Evolutionary conservation across 2,329 filamentous ascomycete species (phyloP).

Genomic region (Shiraia sp.): DNA sequence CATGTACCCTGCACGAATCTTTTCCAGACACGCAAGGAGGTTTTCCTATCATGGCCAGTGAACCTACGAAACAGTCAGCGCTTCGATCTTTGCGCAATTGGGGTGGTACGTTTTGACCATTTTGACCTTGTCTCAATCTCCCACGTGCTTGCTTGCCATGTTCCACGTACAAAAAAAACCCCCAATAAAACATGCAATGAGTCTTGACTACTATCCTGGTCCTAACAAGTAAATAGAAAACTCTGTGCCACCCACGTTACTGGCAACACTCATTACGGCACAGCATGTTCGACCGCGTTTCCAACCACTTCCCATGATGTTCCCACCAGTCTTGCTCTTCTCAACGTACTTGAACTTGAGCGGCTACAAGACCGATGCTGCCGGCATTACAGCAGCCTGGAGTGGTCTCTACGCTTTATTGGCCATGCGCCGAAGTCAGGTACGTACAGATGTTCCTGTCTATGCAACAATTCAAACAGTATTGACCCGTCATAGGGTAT

Average conservation of each 20-base stretch:
- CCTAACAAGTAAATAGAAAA: constrained; percentile 55
- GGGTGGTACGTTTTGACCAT: constrained; percentile 53
- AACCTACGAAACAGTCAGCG: constrained; percentile 42
- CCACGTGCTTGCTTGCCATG: constrained; percentile 19
- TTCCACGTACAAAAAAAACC: constrained; percentile 7
- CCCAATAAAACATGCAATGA: not conserved
- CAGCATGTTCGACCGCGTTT: constrained; percentile 70
- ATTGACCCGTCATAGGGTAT: constrained; percentile 38
- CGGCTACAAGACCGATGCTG: constrained; percentile 65
- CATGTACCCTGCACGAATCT: not conserved
- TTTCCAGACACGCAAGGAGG: not conserved
- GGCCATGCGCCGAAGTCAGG: constrained; percentile 60
- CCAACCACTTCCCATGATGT: constrained; percentile 67
- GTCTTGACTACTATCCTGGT: too few relatives aligned
- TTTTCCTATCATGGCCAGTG: constrained; percentile 44
- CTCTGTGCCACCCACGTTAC: constrained; percentile 65
- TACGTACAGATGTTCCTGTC: constrained; percentile 17
- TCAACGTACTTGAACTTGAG: constrained; percentile 67
- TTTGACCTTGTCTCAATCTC: constrained; percentile 2
- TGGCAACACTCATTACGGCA: constrained; percentile 68
- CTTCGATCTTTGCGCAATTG: constrained; percentile 54
- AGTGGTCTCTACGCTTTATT: constrained; percentile 67
- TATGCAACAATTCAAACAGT: not conserved
- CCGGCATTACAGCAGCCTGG: constrained; percentile 67
- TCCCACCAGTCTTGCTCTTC: constrained; percentile 68